phyloP scores from a whole-genome alignment of 495 filamentous ascomycete species.

The Penicillium parvum region DNA sequence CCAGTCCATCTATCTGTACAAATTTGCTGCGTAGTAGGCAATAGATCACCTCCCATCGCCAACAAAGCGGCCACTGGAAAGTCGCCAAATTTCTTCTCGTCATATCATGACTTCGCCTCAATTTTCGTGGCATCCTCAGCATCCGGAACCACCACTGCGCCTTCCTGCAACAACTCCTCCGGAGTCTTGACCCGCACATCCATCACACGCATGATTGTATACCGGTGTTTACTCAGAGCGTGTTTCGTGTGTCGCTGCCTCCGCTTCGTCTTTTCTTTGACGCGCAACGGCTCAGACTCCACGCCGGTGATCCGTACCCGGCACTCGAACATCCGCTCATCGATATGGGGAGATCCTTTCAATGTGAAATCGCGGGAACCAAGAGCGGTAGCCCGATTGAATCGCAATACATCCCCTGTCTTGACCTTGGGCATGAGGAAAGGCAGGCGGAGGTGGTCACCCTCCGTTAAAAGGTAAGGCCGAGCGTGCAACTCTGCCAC shows the following conservation, averaged over 20 bases:
- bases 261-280: constrained; percentile 91
- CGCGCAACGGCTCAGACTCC: constrained; percentile 80
- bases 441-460: constrained; percentile 86
- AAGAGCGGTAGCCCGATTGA: constrained; percentile 74
- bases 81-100: constrained; percentile 1
- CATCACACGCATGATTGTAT: constrained; percentile 78
- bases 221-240: constrained; percentile 79
- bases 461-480: constrained; percentile 85
- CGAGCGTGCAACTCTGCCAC: constrained; percentile 78
- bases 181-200: constrained; percentile 67
- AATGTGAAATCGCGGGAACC: constrained; percentile 90
- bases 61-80: neutral
- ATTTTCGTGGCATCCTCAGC: constrained; percentile 17
- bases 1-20: constrained; percentile 40
- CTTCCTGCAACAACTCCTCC: constrained; percentile 51
- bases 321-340: constrained; percentile 79
- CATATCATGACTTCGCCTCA: constrained; percentile 24
- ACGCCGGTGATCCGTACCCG: constrained; percentile 79
- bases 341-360: constrained; percentile 69
- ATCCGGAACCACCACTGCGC: constrained; percentile 38
- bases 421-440: constrained; percentile 83
- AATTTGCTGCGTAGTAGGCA: constrained; percentile 20
- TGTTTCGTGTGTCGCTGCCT: constrained; percentile 69
- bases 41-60: constrained; percentile 16
- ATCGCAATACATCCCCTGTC: constrained; percentile 77